phyloP scores from a whole-genome alignment of 116 monocot species.

The Phalaenopsis hybrid region DNA sequence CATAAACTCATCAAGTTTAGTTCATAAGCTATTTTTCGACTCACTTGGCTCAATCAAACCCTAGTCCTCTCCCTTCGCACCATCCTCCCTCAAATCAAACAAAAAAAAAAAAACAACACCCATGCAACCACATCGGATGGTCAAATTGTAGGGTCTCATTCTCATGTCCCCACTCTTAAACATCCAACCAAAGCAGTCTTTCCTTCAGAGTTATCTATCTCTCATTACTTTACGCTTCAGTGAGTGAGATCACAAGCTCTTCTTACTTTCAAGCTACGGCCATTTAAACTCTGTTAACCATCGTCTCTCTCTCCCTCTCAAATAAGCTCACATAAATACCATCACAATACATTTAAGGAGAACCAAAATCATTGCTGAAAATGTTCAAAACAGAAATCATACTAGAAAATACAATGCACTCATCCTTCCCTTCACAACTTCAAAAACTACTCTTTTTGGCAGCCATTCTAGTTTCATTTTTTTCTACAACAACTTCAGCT shows the following conservation, averaged over 20 bases:
- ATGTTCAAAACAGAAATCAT: too few relatives aligned
- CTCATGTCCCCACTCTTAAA: neutral
- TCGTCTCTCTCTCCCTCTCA: neutral
- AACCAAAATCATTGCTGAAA: neutral
- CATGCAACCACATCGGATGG: too few relatives aligned
- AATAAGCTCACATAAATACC: neutral
- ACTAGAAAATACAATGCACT: neutral
- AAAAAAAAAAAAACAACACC: too few relatives aligned
- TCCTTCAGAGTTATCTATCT: neutral
- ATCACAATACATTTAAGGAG: neutral
- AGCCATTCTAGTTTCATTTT: neutral
- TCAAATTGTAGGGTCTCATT: neutral
- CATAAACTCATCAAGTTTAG: too few relatives aligned
- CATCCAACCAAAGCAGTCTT: neutral
- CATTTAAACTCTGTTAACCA: neutral
- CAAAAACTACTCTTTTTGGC: neutral
- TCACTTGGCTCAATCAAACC: too few relatives aligned
- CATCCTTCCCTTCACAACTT: too few relatives aligned
- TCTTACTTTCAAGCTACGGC: slow-evolving; percentile 5
- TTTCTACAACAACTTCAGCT: neutral
- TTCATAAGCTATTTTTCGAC: too few relatives aligned
- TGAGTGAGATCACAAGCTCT: neutral
- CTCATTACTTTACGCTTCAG: too few relatives aligned
- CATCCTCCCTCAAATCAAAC: too few relatives aligned
- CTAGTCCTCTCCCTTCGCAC: too few relatives aligned